Evolutionary conservation across 2,329 filamentous ascomycete genomes (phyloP).

Genomic region (Claviceps sp.): DNA sequence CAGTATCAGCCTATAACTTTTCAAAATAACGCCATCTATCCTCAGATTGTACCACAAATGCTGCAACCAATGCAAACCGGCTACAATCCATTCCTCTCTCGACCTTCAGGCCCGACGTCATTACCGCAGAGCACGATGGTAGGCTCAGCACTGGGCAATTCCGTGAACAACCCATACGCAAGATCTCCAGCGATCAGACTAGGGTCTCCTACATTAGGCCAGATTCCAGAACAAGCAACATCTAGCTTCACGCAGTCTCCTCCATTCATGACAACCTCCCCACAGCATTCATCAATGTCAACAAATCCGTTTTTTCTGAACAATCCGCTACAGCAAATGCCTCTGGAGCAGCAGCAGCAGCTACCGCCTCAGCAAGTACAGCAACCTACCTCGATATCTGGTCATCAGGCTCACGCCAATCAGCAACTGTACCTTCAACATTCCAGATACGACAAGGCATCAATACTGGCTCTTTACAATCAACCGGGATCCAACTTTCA

Average conservation of each 20-base stretch:
- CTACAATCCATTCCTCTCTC: constrained; percentile 40
- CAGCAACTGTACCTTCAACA: constrained; percentile 26
- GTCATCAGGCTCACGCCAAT: constrained; percentile 13
- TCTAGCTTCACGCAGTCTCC: constrained; percentile 31
- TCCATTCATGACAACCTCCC: constrained; percentile 22
- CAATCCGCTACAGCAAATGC: constrained; percentile 14
- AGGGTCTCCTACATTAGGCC: constrained; percentile 34
- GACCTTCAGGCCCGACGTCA: constrained; percentile 18
- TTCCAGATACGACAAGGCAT: constrained; percentile 51
- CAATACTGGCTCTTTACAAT: constrained; percentile 64
- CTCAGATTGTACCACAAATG: constrained; percentile 19
- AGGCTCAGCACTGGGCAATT: constrained; percentile 23
- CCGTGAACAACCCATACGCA: constrained; percentile 34
- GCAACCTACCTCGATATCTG: constrained; percentile 10
- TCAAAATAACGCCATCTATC: constrained; percentile 30
- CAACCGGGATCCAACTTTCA: constrained; percentile 39
- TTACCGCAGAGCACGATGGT: constrained; percentile 26
- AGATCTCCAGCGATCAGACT: constrained; percentile 37
- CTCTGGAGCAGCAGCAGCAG: constrained; percentile 8
- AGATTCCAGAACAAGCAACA: constrained; percentile 40
- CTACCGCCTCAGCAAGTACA: constrained; percentile 12
- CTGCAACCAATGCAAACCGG: constrained; percentile 26
- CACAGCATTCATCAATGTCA: constrained; percentile 16
- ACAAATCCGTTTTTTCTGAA: constrained; percentile 26
- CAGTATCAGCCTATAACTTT: constrained; percentile 25